phyloP scores from a whole-genome alignment of 2,329 filamentous ascomycete species.

The Penicillium crustosum region DNA sequence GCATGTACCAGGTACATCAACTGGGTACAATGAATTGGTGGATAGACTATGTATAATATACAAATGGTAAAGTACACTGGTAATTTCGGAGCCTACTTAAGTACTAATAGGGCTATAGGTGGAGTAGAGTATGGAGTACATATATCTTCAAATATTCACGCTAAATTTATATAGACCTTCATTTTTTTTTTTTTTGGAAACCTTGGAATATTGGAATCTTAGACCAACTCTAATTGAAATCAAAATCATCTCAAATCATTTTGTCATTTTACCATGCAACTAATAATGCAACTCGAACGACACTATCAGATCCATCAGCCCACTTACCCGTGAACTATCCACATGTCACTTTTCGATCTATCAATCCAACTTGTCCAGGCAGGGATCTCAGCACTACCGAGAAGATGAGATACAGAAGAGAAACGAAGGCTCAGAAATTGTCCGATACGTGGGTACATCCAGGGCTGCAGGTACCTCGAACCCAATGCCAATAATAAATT shows the following conservation, averaged over 20 bases:
- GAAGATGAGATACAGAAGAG: constrained; percentile 16
- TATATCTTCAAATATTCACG: too few species aligned
- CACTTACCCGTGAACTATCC: constrained; percentile 17
- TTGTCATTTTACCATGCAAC: too few species aligned
- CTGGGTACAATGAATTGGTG: accelerated
- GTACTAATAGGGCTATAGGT: not conserved
- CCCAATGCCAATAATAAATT: constrained; percentile 11
- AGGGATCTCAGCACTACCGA: constrained; percentile 4
- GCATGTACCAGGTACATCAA: not conserved
- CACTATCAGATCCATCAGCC: constrained; percentile 16
- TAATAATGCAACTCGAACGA: not conserved
- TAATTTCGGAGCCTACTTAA: too few species aligned
- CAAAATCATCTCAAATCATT: not conserved
- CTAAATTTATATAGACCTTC: too few species aligned
- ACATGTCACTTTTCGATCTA: constrained; percentile 19
- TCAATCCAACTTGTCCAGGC: constrained; percentile 9
- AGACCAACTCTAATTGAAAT: not conserved
- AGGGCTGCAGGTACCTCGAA: constrained; percentile 22
- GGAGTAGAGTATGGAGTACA: too few species aligned
- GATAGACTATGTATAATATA: not conserved
- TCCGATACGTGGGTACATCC: constrained; percentile 13
- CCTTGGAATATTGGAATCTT: too few species aligned
- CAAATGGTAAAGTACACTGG: not conserved
- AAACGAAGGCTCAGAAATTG: constrained; percentile 18
- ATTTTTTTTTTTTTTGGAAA: too few species aligned